A percentile compares a stretch with the other conserved stretches of the same genome.
These are phyloP conservation scores for Parathielavia hyrcaniae DNA, from an alignment of 495 filamentous ascomycete genomes.

Conservation along the genomic window DNA sequence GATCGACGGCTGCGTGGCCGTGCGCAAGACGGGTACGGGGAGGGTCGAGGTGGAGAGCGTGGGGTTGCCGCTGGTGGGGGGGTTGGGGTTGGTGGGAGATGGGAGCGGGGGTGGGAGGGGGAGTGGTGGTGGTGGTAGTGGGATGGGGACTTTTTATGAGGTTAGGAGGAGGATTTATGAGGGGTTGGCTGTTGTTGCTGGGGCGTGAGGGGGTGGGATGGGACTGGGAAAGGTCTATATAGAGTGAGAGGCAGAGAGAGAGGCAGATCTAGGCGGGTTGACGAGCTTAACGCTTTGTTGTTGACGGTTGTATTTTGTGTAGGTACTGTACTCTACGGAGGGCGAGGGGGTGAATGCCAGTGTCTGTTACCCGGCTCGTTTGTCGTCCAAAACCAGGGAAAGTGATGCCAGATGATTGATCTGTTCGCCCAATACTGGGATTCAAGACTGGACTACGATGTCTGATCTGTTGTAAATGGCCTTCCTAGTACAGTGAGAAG, in stretches of 20 bases:
- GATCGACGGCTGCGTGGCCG: constrained; percentile 79
- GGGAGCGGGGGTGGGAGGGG: not conserved
- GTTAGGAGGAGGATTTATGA: constrained; percentile 34
- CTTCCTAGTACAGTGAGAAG: too few species aligned
- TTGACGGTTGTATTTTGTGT: too few species aligned
- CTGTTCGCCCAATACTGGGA: too few species aligned
- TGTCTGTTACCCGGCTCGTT: too few species aligned
- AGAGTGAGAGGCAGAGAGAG: not conserved
- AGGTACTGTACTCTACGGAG: not conserved
- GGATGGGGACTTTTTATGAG: constrained; percentile 31
- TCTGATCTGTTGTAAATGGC: too few species aligned
- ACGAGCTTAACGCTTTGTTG: too few species aligned
- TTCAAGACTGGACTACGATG: too few species aligned
- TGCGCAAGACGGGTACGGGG: constrained; percentile 80
- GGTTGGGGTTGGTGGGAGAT: constrained; percentile 30
- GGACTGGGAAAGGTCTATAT: not conserved
- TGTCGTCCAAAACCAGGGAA: too few species aligned
- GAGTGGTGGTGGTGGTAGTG: not conserved
- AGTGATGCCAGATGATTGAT: too few species aligned
- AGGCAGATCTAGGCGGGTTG: too few species aligned
- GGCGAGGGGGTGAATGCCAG: not conserved
- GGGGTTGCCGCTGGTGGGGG: constrained; percentile 36
- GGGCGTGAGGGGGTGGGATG: constrained; percentile 16
- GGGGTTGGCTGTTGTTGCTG: constrained; percentile 34
- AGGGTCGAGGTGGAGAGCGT: constrained; percentile 85